A percentile compares a stretch with the other conserved stretches of the same genome.
These are phyloP conservation scores for Pseudomassariella vexata DNA, from an alignment of 2,329 filamentous ascomycete species.

Conservation along the genomic window DNA sequence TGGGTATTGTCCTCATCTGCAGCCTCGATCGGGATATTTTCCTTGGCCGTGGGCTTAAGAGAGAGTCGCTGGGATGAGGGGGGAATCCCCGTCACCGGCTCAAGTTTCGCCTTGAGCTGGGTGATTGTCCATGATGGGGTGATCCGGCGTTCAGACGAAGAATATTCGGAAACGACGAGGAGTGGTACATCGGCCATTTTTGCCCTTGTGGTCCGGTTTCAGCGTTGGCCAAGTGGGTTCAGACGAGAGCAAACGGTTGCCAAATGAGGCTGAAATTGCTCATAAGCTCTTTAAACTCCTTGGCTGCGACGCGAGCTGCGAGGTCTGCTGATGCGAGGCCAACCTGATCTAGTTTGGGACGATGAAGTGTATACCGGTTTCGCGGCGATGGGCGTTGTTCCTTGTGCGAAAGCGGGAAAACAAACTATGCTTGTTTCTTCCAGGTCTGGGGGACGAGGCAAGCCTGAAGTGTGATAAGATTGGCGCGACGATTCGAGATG, in stretches of 20 bases:
- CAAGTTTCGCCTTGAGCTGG: conserved; percentile 79
- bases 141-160: conserved; percentile 81
- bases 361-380: conserved; percentile 4
- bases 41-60: conserved; percentile 58
- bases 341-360: too few species aligned
- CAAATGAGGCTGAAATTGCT: too few species aligned
- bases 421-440: too few species aligned
- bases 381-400: conserved; percentile 3
- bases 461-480: too few species aligned
- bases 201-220: too few species aligned
- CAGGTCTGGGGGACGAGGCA: too few species aligned
- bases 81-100: conserved; percentile 88
- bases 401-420: conserved; percentile 1
- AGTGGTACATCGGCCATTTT: conserved; percentile 69
- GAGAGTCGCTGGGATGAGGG: conserved; percentile 71
- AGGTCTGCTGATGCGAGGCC: too few species aligned
- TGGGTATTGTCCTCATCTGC: conserved; percentile 65
- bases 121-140: conserved; percentile 87
- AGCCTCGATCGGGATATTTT: conserved; percentile 60
- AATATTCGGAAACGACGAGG: conserved; percentile 68
- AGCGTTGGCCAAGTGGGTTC: too few species aligned
- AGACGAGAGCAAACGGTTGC: too few species aligned
- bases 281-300: too few species aligned
- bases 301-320: conserved; percentile 6
- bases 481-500: too few species aligned